Evolutionary conservation across 2,329 filamentous ascomycete species (phyloP), one percentile per base, ranked within the genome.

Genomic region (Colletotrichum tropicicola): DNA sequence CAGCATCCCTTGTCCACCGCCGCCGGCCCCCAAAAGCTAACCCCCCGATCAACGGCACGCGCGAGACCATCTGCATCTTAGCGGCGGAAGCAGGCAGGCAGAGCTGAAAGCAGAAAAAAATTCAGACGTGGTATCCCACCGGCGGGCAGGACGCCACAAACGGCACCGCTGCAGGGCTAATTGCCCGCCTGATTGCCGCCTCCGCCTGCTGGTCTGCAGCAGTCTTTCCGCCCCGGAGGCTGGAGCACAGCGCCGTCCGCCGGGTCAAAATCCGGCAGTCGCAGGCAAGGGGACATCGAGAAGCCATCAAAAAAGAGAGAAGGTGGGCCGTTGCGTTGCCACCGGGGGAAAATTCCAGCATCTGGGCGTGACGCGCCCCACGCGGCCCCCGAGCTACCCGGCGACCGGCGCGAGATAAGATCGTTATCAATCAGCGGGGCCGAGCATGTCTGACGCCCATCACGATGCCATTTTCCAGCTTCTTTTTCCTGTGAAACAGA

Each of bases 301-400:
- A n/a, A n/a, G n/a, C n/a, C n/a, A n/a, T n/a, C 8, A 30, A 3
- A 37, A 35, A 49, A 43, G 37, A 23, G 25, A 39, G 17, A 51
- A 30, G 9, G 17, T 51, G 53, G 27, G 21, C n/a, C 47, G 15
- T n/a, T 4, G 45, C n/a, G n/a, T 12, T 12, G 30, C 35, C 25
- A 32, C n/a, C 41, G 58, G 17, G 17, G 23, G 21, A 32, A 43
- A 43, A 30, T 28, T 35, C 51, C n/a, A 41, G 35, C 51, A 23
- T 28, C 51, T 39, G 8, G 32, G 51, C 15, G 12, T 13, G 30
- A 21, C 48, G 10, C 30, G 21, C 19, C 30, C 59, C 55, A 53
- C 28, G 37, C 51, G 54, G 59, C 28, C 37, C 8, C 59, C 55
- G 60, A 63, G 25, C 30, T 47, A 30, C 59, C 59, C 51, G 32